These are phyloP conservation scores for Aureobasidium sp. DNA, from an alignment of 2,329 filamentous ascomycete genomes.

Conservation along the genomic window DNA sequence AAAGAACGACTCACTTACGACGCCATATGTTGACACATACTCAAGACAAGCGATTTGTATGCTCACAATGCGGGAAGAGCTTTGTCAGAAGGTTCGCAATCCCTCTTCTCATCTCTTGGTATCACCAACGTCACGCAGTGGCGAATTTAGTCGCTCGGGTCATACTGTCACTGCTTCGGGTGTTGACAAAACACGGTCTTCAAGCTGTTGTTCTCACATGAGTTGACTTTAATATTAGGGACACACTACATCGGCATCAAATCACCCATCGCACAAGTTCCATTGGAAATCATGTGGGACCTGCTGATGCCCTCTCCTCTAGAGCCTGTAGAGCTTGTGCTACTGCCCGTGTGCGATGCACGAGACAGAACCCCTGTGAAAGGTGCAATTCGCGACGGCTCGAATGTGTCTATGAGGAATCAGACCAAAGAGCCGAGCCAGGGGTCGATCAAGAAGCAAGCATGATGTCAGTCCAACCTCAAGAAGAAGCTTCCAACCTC, in stretches of 20 bases:
- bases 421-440: background rate
- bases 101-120: background rate
- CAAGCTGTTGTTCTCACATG: background rate
- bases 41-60: conserved; percentile 1
- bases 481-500: background rate
- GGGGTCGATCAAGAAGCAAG: background rate
- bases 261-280: background rate
- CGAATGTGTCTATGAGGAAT: background rate
- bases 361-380: background rate
- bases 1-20: background rate
- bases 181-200: too few species aligned
- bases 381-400: background rate
- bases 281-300: background rate
- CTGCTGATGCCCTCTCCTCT: background rate
- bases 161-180: background rate
- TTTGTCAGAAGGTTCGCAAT: conserved; percentile 3
- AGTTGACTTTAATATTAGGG: background rate
- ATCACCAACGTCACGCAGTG: too few species aligned
- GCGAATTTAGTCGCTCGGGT: background rate
- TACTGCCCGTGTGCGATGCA: background rate
- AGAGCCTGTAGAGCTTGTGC: background rate
- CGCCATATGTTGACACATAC: conserved; percentile 3
- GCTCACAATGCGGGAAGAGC: conserved; percentile 2
- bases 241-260: conserved; percentile 1
- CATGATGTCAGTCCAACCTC: background rate